A percentile compares a stretch with the other conserved stretches of the same genome.
These are phyloP conservation scores for Aspergillus melleus DNA, from an alignment of 2,329 filamentous ascomycete species.

Conservation along the genomic window DNA sequence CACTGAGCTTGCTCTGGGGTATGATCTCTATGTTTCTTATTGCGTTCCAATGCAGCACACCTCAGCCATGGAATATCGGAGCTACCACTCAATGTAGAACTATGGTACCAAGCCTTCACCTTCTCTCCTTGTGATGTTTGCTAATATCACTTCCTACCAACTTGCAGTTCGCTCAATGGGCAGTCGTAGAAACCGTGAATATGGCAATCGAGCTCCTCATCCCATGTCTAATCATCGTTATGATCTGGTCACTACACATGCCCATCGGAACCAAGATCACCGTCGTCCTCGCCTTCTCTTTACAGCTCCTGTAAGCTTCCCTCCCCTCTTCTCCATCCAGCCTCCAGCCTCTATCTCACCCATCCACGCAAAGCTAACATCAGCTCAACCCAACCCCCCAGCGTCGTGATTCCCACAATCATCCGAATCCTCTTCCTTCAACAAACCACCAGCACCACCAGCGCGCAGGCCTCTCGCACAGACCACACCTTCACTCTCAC, in stretches of 20 bases:
- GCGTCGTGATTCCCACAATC: not conserved
- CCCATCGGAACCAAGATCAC: not conserved
- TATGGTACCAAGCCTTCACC: not conserved
- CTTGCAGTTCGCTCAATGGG: not conserved
- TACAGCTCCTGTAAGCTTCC: not conserved
- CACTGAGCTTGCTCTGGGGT: not conserved
- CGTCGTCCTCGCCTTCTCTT: not conserved
- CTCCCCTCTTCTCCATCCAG: not conserved
- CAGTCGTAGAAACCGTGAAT: not conserved
- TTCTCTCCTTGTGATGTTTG: not conserved
- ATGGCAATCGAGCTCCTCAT: not conserved
- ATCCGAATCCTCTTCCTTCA: not conserved
- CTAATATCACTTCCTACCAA: not conserved
- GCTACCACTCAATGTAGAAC: not conserved
- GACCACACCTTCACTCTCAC: not conserved
- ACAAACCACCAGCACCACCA: not conserved
- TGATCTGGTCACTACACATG: not conserved
- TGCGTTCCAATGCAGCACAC: not conserved
- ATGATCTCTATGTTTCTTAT: not conserved
- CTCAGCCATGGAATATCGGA: not conserved
- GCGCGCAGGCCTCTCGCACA: no score
- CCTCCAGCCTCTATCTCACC: no score
- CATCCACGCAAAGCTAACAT: no score
- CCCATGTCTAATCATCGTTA: not conserved
- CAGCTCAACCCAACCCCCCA: not conserved